Base-by-base conservation (phyloP, 176 grass and related monocot genomes). In the Raddia distichophylla region DNA sequence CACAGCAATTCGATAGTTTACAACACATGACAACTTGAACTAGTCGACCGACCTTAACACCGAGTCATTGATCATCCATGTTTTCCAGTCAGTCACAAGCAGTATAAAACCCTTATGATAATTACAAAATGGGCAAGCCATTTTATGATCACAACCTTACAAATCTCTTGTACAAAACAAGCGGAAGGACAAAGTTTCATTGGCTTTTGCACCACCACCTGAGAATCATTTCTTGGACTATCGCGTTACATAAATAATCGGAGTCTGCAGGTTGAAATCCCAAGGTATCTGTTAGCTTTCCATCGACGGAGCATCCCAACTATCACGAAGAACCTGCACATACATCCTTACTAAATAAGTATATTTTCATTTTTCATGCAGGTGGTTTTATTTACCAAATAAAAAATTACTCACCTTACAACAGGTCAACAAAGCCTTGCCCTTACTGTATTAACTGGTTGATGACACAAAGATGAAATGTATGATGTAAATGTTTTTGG, bases 61-160 rank as follows among this genome's bases (percentile, higher is more conserved):
- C 12, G 16, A 40, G 27, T 7, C 60, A 55, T 50, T 40, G 62
- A 64, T 1, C 49, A 74, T 32, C 18, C 70, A 74, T 45, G 8
- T 35, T 33, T 56, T 10, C 5, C 61, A 74, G 33, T 49, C 27
- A 64, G 60, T 65, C 60, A 32, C 60, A 46, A 43, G n/a, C 65
- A 37, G 19, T 58, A 10, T 52, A 73, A 67, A 17, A 27, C 35
- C 64, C 43, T 42, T 61, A 45, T 80, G 35, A 22, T 69, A 84
- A 60, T 80, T 68, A 75, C 76, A 89, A 45, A 79, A 79, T 12
- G 64, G 59, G n/a, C 13, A 74, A 84, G 19, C 44, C 74, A 63
- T 69, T 69, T 55, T 84, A 61, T 68, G 76, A 51, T 44, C 64
- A 67, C 70, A 84, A 61, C 32, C 67, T 42, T 77, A 60, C 22